Conservation (phyloP, 2,329 filamentous ascomycete genomes). For the Helminthosporium solani region DNA sequence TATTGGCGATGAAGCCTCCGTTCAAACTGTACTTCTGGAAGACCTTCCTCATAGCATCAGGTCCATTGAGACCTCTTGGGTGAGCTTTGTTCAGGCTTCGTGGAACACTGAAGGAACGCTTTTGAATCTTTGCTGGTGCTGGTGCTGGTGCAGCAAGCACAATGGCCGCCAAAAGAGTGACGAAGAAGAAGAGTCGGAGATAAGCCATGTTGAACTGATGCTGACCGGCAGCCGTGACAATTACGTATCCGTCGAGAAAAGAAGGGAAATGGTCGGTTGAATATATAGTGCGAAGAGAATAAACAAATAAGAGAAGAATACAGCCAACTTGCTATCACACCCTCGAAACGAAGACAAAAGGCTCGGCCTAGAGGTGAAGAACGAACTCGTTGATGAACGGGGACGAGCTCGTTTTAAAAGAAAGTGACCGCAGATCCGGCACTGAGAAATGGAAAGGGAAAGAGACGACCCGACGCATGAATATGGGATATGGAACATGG, state of each 20-base stretch:
- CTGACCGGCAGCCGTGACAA: slow-evolving; percentile 43
- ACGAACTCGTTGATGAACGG: slow-evolving; percentile 25
- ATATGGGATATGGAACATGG: no score
- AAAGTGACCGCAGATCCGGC: slow-evolving; percentile 17
- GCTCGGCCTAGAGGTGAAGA: slow-evolving; percentile 32
- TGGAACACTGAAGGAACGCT: slow-evolving; percentile 63
- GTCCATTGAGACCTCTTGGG: slow-evolving; percentile 54
- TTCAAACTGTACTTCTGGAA: slow-evolving; percentile 63
- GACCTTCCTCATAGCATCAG: slow-evolving; percentile 62
- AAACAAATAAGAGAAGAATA: slow-evolving; percentile 23
- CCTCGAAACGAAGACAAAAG: slow-evolving; percentile 21
- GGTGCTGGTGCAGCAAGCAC: slow-evolving; percentile 50
- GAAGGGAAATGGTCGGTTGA: slow-evolving; percentile 23
- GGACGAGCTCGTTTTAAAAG: slow-evolving; percentile 28
- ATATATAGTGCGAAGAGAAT: slow-evolving; percentile 18
- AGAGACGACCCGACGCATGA: slow-evolving; percentile 22
- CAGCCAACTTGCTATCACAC: slow-evolving; percentile 12
- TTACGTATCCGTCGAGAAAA: slow-evolving; percentile 15
- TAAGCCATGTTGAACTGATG: slow-evolving; percentile 41
- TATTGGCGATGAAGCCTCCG: slow-evolving; percentile 44
- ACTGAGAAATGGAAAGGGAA: slow-evolving; percentile 11
- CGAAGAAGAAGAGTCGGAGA: slow-evolving; percentile 43
- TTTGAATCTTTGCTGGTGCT: slow-evolving; percentile 44
- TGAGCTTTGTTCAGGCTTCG: slow-evolving; percentile 59
- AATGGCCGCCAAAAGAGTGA: slow-evolving; percentile 52